A percentile compares a stretch with the other conserved stretches of the same genome.
These are phyloP conservation scores for Bjerkandera adusta DNA, from an alignment of 1,284 basidiomycete genomes.

Conservation along the genomic window DNA sequence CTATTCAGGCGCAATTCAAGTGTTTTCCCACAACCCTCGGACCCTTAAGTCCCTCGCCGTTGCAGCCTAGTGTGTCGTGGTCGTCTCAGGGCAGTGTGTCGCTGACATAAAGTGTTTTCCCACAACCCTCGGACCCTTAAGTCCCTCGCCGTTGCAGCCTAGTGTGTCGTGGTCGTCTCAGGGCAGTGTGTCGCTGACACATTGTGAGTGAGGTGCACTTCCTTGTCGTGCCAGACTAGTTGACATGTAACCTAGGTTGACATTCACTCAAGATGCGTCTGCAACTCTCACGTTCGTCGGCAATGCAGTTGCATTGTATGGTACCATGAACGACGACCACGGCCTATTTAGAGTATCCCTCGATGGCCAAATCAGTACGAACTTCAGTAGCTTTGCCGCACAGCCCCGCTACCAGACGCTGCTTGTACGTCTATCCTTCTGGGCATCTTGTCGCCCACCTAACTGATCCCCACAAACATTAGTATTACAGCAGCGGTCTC, in stretches of 20 bases:
- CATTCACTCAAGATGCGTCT: not conserved
- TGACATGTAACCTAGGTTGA: not conserved
- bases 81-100: too few species aligned
- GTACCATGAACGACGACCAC: not conserved
- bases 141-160: too few species aligned
- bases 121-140: too few species aligned
- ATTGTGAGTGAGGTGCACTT: too few species aligned
- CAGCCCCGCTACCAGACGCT: not conserved
- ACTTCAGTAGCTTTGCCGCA: not conserved
- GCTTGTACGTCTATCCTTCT: conserved; percentile 1
- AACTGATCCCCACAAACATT: not conserved
- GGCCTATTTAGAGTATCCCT: not conserved
- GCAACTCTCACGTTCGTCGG: not conserved
- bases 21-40: too few species aligned
- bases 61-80: too few species aligned
- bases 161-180: too few species aligned
- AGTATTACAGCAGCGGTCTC: not conserved
- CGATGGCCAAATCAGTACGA: not conserved
- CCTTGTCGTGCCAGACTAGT: too few species aligned
- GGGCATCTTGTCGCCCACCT: not conserved
- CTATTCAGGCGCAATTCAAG: too few species aligned
- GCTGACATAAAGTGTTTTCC: too few species aligned
- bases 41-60: too few species aligned
- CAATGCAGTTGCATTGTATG: not conserved
- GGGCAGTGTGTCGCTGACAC: too few species aligned